These are phyloP conservation scores for Acer negundo DNA, from an alignment of 345 rosid species.

Conservation along the genomic window DNA sequence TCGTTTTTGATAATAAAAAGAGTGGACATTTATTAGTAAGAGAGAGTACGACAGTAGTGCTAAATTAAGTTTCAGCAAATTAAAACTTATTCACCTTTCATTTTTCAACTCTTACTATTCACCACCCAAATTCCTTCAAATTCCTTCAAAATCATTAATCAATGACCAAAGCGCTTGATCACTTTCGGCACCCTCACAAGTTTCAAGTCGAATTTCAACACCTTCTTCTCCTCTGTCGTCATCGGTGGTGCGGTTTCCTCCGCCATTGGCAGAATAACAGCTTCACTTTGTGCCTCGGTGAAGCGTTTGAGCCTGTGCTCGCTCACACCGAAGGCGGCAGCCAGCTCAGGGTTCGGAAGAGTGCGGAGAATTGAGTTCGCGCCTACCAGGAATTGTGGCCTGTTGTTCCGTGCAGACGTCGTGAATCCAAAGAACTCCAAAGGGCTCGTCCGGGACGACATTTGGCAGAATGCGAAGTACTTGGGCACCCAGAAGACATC, in stretches of 20 bases:
- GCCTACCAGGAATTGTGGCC: conserved; percentile 84
- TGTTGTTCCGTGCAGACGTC: conserved; percentile 69
- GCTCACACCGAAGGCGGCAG: conserved; percentile 58
- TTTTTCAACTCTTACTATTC: no score
- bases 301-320: conserved; percentile 41
- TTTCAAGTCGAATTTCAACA: neutral
- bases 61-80: no score
- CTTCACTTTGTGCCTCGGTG: conserved; percentile 53
- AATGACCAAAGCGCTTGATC: conserved; percentile 24
- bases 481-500: conserved; percentile 86
- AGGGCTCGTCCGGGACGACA: conserved; percentile 56
- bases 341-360: conserved; percentile 49
- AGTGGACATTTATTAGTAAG: no score
- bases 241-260: conserved; percentile 41
- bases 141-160: no score
- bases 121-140: no score
- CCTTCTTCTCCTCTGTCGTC: neutral
- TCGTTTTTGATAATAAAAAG: no score
- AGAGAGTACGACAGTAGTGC: no score
- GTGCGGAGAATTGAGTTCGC: conserved; percentile 53
- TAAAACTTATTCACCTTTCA: no score
- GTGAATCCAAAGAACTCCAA: conserved; percentile 89
- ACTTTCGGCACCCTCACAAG: neutral
- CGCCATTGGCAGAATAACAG: conserved; percentile 66
- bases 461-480: conserved; percentile 86